Conservation (phyloP, 2,329 filamentous ascomycete genomes). For the Madurella fahalii region DNA sequence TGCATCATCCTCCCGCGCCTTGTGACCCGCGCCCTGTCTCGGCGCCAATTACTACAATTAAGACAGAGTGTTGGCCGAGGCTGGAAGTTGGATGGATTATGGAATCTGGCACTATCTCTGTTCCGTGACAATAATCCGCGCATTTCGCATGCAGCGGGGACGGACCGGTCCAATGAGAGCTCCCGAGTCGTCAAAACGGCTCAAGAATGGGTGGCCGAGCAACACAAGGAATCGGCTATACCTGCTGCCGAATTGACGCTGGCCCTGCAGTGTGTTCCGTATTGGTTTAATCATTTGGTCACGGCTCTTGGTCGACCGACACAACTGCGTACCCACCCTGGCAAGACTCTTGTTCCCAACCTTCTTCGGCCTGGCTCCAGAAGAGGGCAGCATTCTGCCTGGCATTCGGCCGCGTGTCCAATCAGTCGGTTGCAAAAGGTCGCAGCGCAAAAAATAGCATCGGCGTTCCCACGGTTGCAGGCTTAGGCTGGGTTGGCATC, state of each 20-base stretch:
- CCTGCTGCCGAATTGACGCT: too few relatives aligned
- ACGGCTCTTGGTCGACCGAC: too few relatives aligned
- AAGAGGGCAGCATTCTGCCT: neutral
- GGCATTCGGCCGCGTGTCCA: neutral
- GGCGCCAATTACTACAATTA: neutral
- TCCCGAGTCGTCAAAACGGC: too few relatives aligned
- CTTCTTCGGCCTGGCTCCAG: neutral
- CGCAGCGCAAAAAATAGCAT: slow-evolving; percentile 11
- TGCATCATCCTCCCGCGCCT: neutral
- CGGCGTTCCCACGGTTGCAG: slow-evolving; percentile 3
- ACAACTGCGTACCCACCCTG: too few relatives aligned
- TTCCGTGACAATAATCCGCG: too few relatives aligned
- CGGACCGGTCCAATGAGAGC: too few relatives aligned
- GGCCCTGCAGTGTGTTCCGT: too few relatives aligned
- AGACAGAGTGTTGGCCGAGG: neutral
- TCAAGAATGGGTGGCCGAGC: too few relatives aligned
- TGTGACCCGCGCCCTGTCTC: neutral
- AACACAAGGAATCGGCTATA: too few relatives aligned
- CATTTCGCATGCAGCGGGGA: too few relatives aligned
- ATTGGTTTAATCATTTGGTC: too few relatives aligned
- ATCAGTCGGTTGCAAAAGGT: neutral
- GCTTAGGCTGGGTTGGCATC: neutral
- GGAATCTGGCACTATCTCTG: too few relatives aligned
- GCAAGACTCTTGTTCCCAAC: neutral
- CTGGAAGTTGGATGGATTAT: neutral